These are phyloP conservation scores for Aegilops sharonensis DNA, from an alignment of 176 grass and related monocot species.

Conservation along the genomic window DNA sequence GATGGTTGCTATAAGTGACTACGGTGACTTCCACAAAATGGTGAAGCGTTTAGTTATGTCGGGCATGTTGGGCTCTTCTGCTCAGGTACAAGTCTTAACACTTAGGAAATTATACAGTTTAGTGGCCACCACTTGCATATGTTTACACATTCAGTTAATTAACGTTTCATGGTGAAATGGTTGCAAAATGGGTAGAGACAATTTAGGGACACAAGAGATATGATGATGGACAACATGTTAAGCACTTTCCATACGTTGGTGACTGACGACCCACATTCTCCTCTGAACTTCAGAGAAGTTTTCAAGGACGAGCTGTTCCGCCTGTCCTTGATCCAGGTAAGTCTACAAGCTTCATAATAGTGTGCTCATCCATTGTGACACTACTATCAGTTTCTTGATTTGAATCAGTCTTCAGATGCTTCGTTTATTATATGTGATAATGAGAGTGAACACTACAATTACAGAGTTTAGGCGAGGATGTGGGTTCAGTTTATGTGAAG, in stretches of 20 bases:
- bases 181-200: slow-evolving; percentile 56
- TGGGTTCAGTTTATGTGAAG: slow-evolving; percentile 60
- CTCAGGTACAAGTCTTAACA: slow-evolving; percentile 50
- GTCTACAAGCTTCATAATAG: not conserved
- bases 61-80: slow-evolving; percentile 59
- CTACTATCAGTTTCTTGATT: not conserved
- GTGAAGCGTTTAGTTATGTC: slow-evolving; percentile 80
- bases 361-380: not conserved
- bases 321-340: slow-evolving; percentile 69
- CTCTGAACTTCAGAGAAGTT: slow-evolving; percentile 61
- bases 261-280: slow-evolving; percentile 41
- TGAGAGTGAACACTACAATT: not conserved
- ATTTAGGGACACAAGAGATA: slow-evolving; percentile 50
- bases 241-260: slow-evolving; percentile 36
- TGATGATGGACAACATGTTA: slow-evolving; percentile 60
- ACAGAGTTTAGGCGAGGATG: slow-evolving; percentile 67
- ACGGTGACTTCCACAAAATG: slow-evolving; percentile 77
- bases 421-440: slow-evolving; percentile 1
- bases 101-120: not conserved
- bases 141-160: not conserved
- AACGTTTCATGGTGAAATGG: not conserved
- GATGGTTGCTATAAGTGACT: slow-evolving; percentile 84
- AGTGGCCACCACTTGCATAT: not conserved
- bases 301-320: slow-evolving; percentile 71
- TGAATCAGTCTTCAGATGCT: not conserved